Conservation (phyloP, 2,329 filamentous ascomycete genomes). For the Penicillium sp. region DNA sequence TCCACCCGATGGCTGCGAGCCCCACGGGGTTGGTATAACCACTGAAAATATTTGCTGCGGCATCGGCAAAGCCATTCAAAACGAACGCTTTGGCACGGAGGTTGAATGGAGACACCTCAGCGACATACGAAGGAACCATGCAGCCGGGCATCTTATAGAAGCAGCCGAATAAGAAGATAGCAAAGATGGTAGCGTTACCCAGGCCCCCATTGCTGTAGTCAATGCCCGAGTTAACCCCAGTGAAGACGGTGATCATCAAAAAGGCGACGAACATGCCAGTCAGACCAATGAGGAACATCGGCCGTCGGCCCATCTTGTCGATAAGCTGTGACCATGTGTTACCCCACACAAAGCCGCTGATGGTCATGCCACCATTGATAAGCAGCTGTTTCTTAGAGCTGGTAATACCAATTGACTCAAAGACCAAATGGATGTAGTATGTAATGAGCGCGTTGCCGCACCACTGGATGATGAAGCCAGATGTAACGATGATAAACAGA, state of each 20-base stretch:
- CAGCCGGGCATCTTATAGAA: slow-evolving; percentile 31
- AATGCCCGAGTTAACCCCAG: slow-evolving; percentile 32
- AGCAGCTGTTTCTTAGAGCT: neutral
- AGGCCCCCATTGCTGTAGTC: slow-evolving; percentile 40
- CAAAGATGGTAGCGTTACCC: slow-evolving; percentile 29
- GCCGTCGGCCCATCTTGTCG: neutral
- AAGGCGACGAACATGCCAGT: neutral
- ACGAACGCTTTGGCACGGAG: slow-evolving; percentile 51
- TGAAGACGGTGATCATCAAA: slow-evolving; percentile 25
- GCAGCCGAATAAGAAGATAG: slow-evolving; percentile 46
- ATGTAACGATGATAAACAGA: slow-evolving; percentile 32
- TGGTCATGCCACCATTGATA: neutral
- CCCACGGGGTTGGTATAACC: slow-evolving; percentile 35
- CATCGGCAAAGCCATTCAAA: slow-evolving; percentile 32
- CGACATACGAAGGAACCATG: slow-evolving; percentile 36
- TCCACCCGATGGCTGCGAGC: slow-evolving; percentile 33
- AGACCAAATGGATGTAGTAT: slow-evolving; percentile 33
- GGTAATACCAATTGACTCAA: slow-evolving; percentile 14
- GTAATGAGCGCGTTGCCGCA: slow-evolving; percentile 49
- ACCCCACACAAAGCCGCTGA: neutral
- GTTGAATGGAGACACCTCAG: slow-evolving; percentile 51
- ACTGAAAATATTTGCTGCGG: slow-evolving; percentile 34
- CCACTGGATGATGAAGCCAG: slow-evolving; percentile 58
- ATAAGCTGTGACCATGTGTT: neutral
- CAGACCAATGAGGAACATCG: neutral